A percentile compares a stretch with the other conserved stretches of the same genome.
phyloP scores from a whole-genome alignment of 164 flowering plant genomes.

The Magnolia kwangsiensis region DNA sequence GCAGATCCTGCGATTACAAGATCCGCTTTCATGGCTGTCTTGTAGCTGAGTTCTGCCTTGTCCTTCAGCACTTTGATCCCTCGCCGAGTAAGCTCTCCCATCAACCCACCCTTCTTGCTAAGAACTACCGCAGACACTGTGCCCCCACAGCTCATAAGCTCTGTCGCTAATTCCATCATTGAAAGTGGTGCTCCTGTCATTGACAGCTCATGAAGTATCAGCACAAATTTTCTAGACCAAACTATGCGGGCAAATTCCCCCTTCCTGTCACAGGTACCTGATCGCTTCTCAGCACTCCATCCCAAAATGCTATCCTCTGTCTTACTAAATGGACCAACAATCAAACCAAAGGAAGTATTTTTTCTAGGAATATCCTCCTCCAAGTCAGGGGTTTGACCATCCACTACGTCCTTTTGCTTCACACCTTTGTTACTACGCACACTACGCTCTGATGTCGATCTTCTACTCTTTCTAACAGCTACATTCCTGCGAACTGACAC shows the following conservation, averaged over 20 bases:
- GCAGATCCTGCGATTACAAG: constrained; percentile 98
- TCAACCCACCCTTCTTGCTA: constrained; percentile 84
- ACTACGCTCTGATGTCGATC: constrained; percentile 26
- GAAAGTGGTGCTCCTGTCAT: constrained; percentile 97
- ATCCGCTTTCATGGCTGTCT: constrained; percentile 88
- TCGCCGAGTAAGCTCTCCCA: constrained; percentile 81
- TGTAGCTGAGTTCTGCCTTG: constrained; percentile 71
- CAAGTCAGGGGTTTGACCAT: constrained; percentile 22
- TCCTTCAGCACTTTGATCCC: constrained; percentile 88
- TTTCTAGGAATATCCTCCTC: constrained; percentile 62
- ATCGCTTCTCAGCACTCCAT: constrained; percentile 88
- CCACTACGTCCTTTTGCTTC: constrained; percentile 33
- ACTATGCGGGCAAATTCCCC: constrained; percentile 78
- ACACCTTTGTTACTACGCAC: constrained; percentile 31
- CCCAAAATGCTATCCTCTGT: constrained; percentile 73
- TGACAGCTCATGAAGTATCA: constrained; percentile 90
- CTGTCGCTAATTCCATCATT: constrained; percentile 95
- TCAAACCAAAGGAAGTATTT: constrained; percentile 69
- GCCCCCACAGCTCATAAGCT: constrained; percentile 97
- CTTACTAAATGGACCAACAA: constrained; percentile 87
- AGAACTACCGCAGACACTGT: constrained; percentile 88
- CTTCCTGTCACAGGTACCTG: constrained; percentile 91
- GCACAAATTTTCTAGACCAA: constrained; percentile 89
- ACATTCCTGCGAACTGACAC: constrained; percentile 26
- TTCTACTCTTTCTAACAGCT: constrained; percentile 41